phyloP scores from a whole-genome alignment of 1,139 yeast species.

The Scheffersomyces parashehatae region DNA sequence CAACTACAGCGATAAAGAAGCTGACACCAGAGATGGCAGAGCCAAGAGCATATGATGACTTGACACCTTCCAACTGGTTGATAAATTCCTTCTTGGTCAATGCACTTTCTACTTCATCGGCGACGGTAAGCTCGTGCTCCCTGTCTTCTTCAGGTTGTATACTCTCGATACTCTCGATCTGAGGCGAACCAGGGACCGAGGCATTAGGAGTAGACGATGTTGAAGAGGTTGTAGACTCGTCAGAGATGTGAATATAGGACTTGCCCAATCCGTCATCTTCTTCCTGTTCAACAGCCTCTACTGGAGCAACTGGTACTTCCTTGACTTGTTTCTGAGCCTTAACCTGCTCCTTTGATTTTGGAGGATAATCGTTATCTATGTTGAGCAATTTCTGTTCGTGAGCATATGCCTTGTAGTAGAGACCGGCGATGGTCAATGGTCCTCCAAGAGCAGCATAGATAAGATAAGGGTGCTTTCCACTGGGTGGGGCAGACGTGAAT shows the following conservation, averaged over 20 bases:
- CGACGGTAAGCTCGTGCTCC: conserved; percentile 22
- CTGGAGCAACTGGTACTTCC: conserved; percentile 5
- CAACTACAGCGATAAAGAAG: conserved; percentile 45
- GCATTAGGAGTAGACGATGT: conserved; percentile 29
- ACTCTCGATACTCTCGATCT: conserved; percentile 8
- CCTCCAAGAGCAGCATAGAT: conserved; percentile 55
- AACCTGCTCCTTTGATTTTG: no score
- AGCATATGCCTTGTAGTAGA: conserved; percentile 9
- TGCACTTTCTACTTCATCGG: conserved; percentile 43
- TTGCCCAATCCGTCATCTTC: conserved; percentile 44
- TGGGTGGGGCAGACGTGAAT: conserved; percentile 38
- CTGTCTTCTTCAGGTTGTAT: conserved; percentile 6
- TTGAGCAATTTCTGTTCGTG: conserved; percentile 9
- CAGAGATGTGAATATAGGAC: conserved; percentile 54
- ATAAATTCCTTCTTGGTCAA: conserved; percentile 42
- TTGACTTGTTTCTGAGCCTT: conserved; percentile 4
- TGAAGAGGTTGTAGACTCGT: conserved; percentile 30
- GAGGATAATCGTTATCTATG: conserved; percentile 1
- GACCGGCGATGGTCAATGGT: conserved; percentile 24
- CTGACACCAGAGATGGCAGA: conserved; percentile 43
- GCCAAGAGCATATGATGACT: conserved; percentile 33
- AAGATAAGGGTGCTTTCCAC: conserved; percentile 57
- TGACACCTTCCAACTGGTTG: conserved; percentile 31
- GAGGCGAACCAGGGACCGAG: conserved; percentile 35
- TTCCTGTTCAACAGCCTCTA: conserved; percentile 9